phyloP scores from a whole-genome alignment of 192 early-diverging fungal genomes.

The Entomortierella parvispora region DNA sequence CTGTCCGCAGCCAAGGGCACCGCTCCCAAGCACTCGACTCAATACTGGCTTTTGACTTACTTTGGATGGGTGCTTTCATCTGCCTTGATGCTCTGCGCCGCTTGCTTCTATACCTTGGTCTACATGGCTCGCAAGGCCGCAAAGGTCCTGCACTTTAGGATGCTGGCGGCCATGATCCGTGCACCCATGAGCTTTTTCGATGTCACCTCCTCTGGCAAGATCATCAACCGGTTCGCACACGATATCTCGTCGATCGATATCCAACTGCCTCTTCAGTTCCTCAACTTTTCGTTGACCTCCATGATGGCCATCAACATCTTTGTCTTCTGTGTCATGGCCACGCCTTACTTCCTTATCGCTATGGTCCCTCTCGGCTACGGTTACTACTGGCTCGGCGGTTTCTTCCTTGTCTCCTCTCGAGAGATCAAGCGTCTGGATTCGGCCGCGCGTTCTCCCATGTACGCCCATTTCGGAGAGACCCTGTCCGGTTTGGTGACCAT shows the following conservation, averaged over 20 bases:
- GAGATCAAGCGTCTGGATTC: slow-evolving; percentile 94
- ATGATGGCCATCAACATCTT: slow-evolving; percentile 56
- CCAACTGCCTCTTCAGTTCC: slow-evolving; percentile 51
- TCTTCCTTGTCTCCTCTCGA: slow-evolving; percentile 70
- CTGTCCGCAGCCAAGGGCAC: neutral
- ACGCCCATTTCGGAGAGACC: slow-evolving; percentile 64
- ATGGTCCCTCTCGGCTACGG: slow-evolving; percentile 34
- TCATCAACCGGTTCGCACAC: slow-evolving; percentile 84
- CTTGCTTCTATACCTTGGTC: slow-evolving; percentile 63
- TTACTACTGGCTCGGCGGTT: slow-evolving; percentile 65
- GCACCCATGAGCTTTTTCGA: slow-evolving; percentile 63
- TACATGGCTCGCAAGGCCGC: slow-evolving; percentile 68
- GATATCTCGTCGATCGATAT: slow-evolving; percentile 81
- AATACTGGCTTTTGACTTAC: slow-evolving; percentile 20
- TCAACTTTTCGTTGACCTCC: slow-evolving; percentile 51
- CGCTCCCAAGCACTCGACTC: neutral
- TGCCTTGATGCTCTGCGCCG: slow-evolving; percentile 47
- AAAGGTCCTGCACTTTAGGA: slow-evolving; percentile 59
- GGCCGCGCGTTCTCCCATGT: slow-evolving; percentile 45
- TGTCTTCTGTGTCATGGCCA: slow-evolving; percentile 61
- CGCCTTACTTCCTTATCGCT: slow-evolving; percentile 64
- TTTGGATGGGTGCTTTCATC: slow-evolving; percentile 11
- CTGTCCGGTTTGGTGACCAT: slow-evolving; percentile 65
- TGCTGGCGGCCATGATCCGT: slow-evolving; percentile 68
- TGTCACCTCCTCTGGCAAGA: slow-evolving; percentile 61